A percentile compares a stretch with the other conserved stretches of the same genome.
These are phyloP conservation scores for Melanopsichium pennsylvanicum DNA, from an alignment of 1,284 basidiomycete species.

Conservation along the genomic window DNA sequence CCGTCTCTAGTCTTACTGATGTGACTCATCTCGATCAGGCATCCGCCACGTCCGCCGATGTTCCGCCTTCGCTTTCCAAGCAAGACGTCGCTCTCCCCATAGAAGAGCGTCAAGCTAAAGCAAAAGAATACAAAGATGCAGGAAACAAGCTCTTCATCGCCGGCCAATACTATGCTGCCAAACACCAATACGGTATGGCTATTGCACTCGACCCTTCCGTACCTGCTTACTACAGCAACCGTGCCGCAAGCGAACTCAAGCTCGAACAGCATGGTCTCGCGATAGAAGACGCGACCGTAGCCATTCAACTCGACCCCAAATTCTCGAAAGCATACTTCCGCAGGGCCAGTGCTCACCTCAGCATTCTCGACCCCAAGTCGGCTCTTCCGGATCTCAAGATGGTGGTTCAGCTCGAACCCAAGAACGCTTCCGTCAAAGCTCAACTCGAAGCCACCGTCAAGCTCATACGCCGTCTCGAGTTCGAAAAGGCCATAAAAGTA, in stretches of 20 bases:
- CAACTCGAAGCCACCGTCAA: constrained; percentile 91
- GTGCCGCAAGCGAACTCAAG: constrained; percentile 64
- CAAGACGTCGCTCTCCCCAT: constrained; percentile 41
- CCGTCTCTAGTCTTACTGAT: constrained; percentile 25
- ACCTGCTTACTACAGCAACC: constrained; percentile 57
- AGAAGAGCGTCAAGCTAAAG: constrained; percentile 44
- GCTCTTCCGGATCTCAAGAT: constrained; percentile 59
- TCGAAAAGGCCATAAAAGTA: constrained; percentile 61
- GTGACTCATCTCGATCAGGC: constrained; percentile 39
- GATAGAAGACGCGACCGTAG: constrained; percentile 70
- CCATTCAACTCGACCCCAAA: constrained; percentile 85
- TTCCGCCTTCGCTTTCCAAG: constrained; percentile 48
- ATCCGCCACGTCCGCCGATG: constrained; percentile 54
- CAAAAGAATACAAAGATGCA: constrained; percentile 49
- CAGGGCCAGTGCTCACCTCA: constrained; percentile 88
- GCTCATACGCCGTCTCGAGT: constrained; percentile 72
- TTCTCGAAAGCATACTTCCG: constrained; percentile 94
- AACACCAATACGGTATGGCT: constrained; percentile 55
- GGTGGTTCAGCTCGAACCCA: constrained; percentile 84
- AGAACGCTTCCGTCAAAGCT: constrained; percentile 79
- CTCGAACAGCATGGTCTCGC: constrained; percentile 65
- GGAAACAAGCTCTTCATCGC: constrained; percentile 61
- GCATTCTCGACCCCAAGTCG: constrained; percentile 72
- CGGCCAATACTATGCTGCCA: constrained; percentile 55
- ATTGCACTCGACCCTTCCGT: constrained; percentile 58